Evolutionary conservation across 73 alveolate genomes (phyloP).

Genomic region (Symbiodinium pilosum): DNA sequence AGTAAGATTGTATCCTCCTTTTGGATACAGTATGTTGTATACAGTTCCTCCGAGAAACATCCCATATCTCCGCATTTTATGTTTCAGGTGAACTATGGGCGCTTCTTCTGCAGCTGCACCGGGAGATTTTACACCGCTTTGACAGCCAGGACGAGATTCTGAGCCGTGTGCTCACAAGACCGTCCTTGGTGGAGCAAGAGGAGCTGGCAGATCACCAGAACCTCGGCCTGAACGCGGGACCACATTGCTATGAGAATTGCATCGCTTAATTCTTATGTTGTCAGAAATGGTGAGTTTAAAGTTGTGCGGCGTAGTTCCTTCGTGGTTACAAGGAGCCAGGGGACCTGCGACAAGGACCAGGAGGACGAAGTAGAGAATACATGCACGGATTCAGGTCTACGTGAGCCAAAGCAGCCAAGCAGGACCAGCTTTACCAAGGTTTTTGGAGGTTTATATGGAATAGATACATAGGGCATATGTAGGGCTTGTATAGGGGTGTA

Average conservation of each 20-base stretch:
- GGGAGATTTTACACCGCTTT: background rate
- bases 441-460: too few relatives aligned
- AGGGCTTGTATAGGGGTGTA: too few relatives aligned
- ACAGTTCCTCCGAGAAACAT: too few relatives aligned
- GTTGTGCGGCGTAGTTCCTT: too few relatives aligned
- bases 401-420: background rate
- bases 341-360: too few relatives aligned
- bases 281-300: background rate
- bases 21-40: too few relatives aligned
- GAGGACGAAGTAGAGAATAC: background rate
- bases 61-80: too few relatives aligned
- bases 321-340: background rate
- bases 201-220: background rate
- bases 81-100: background rate
- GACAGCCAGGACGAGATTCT: constrained; percentile 9
- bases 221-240: background rate
- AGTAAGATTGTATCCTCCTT: too few relatives aligned
- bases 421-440: too few relatives aligned
- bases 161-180: background rate
- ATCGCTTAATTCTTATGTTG: background rate
- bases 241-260: background rate
- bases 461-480: too few relatives aligned
- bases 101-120: background rate
- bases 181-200: background rate
- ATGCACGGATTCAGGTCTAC: background rate